Percentiles rank a stretch among this genome's conserved stretches.
Evolutionary conservation across 345 rosid species (phyloP).

Genomic region (Eucalyptus regnans): DNA sequence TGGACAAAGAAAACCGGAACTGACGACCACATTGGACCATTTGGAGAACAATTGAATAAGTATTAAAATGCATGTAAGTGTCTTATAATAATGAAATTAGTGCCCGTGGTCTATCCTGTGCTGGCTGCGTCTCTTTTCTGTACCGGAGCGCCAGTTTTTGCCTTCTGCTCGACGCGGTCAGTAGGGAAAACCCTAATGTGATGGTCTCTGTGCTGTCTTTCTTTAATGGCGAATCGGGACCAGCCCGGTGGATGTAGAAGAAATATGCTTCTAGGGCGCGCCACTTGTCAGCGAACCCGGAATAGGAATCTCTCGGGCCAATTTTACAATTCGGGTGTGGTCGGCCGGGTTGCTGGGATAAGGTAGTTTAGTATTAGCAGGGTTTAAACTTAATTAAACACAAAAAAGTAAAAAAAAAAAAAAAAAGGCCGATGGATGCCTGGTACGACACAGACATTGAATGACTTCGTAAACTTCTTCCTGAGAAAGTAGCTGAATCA

Average conservation of each 20-base stretch:
- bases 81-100: not conserved
- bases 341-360: not conserved
- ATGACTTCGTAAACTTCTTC: not conserved
- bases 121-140: not conserved
- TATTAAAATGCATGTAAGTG: not conserved
- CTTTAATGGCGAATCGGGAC: not conserved
- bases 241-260: not conserved
- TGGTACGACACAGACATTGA: not conserved
- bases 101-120: not conserved
- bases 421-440: not conserved
- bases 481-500: not conserved
- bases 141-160: not conserved
- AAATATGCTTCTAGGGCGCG: not conserved
- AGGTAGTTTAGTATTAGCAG: not conserved
- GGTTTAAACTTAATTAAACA: not conserved
- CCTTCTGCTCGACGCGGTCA: not conserved
- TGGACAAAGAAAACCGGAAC: not conserved
- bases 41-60: not conserved
- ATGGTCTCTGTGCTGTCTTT: not conserved
- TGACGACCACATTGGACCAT: not conserved
- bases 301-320: not conserved
- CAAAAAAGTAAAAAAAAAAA: not conserved
- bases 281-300: not conserved
- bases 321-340: not conserved
- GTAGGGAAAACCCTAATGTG: not conserved